Evolutionary conservation across 768 basidiomycete genomes (phyloP), one percentile per base, ranked within the genome.

Genomic region (Daedaleopsis sinensis): DNA sequence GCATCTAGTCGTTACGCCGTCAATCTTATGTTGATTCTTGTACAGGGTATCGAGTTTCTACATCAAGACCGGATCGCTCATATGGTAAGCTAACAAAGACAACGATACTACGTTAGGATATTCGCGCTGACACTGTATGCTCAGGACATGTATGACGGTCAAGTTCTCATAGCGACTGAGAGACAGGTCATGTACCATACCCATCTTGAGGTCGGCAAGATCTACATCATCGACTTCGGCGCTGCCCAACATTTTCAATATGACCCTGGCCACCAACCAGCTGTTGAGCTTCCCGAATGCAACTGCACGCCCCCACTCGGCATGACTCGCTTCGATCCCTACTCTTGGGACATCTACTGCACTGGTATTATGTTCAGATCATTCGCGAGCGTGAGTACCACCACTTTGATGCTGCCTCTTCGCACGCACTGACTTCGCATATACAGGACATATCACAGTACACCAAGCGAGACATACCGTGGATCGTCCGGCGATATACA

Each of bases 311-410:
- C 55, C 10, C 60, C 60, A 0, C 36, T 47, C 13, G 60, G 48
- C 9, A 12, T 57, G 13, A 52, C 38, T 9, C 50, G 36, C 18
- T 62, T 62, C 36, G 60, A 62, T 21, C 60, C 60, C 0, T 61
- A 61, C 35, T 61, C 59, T 5, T 61, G 59, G 59, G 59, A 61
- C 48, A 47, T 61, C 2, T 57, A 57, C 43, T 62, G 60, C 23
- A 5, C 49, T 1, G 60, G 60, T 10, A 37, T 19, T 3, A 12
- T 50, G 9, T 13, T 55, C 2, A 32, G 51, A 19, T 24, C 16
- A 6, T 1, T n/a, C 58, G 63, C 5, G 63, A 32, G 49, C 2
- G 47, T 49, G 47, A 6, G 47, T 49, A 12, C 2, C n/a, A 3
- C 19, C 19, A 16, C 47, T n/a, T n/a, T n/a, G n/a, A n/a, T n/a